phyloP scores from a whole-genome alignment of 495 filamentous ascomycete species.

The Lasiosphaeris hirsuta region DNA sequence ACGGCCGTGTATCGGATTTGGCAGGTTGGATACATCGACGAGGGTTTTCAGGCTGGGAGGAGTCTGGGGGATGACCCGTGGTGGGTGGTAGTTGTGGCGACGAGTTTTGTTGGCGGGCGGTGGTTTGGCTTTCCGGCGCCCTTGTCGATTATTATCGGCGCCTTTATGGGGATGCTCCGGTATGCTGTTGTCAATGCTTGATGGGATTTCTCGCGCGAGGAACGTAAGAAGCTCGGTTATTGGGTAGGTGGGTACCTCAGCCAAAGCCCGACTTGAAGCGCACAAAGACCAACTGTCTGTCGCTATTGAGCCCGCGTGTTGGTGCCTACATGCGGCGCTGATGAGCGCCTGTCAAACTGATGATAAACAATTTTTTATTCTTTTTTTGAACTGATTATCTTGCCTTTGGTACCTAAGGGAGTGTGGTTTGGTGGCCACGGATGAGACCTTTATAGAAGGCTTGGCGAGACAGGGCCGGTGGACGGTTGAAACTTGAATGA shows the following conservation, averaged over 20 bases:
- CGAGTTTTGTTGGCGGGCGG: conserved; percentile 58
- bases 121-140: conserved; percentile 62
- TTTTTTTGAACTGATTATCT: too few relatives aligned
- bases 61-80: conserved; percentile 66
- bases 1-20: conserved; percentile 84
- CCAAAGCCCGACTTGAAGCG: background rate
- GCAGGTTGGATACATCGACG: conserved; percentile 68
- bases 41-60: conserved; percentile 49
- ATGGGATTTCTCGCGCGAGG: too few relatives aligned
- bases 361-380: too few relatives aligned
- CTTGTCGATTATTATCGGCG: conserved; percentile 64
- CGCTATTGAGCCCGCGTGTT: too few relatives aligned
- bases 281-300: background rate
- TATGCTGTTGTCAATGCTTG: conserved; percentile 51
- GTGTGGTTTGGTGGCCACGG: too few relatives aligned
- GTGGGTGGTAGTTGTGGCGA: conserved; percentile 68
- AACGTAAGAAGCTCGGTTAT: background rate
- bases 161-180: conserved; percentile 59
- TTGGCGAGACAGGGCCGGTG: too few relatives aligned
- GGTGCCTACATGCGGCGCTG: too few relatives aligned
- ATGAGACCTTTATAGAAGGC: too few relatives aligned
- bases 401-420: too few relatives aligned
- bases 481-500: too few relatives aligned
- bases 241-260: too few relatives aligned
- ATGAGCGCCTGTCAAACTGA: too few relatives aligned